A percentile compares a stretch with the other conserved stretches of the same genome.
Evolutionary conservation across 306 rosid genomes (phyloP).

Genomic region (Casuarina cunninghamiana): DNA sequence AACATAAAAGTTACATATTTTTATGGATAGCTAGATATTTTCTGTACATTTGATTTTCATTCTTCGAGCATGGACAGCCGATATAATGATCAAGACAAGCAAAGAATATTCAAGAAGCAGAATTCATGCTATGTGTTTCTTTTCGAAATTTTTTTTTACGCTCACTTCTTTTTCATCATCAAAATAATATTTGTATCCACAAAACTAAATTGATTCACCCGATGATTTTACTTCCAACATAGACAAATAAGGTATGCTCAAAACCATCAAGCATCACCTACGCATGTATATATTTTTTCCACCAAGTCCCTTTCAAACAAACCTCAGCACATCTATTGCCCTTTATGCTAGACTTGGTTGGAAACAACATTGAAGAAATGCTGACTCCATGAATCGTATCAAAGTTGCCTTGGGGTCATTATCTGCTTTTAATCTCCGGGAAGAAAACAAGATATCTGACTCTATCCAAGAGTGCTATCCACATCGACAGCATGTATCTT

Average conservation of each 20-base stretch:
- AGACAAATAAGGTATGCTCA: not conserved
- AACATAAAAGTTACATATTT: too few relatives aligned
- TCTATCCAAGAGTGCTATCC: conserved; percentile 4
- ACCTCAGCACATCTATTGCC: not conserved
- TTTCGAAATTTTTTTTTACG: too few relatives aligned
- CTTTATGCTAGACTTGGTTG: not conserved
- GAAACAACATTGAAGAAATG: not conserved
- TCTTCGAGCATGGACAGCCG: too few relatives aligned
- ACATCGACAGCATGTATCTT: conserved; percentile 2
- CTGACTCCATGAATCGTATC: conserved; percentile 1
- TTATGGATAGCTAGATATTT: too few relatives aligned
- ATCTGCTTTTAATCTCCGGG: not conserved
- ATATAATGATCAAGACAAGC: too few relatives aligned
- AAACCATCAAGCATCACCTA: not conserved
- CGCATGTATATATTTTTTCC: not conserved
- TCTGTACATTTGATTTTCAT: too few relatives aligned
- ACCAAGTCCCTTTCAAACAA: not conserved
- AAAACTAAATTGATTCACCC: not conserved
- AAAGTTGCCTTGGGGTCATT: not conserved
- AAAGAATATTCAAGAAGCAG: too few relatives aligned
- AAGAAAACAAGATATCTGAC: conserved; percentile 1
- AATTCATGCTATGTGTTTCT: too few relatives aligned
- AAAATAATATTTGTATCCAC: too few relatives aligned
- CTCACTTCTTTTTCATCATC: too few relatives aligned
- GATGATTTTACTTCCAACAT: not conserved